Base-by-base conservation (phyloP, 1,284 basidiomycete genomes). In the Uromyces viciae-fabae region DNA sequence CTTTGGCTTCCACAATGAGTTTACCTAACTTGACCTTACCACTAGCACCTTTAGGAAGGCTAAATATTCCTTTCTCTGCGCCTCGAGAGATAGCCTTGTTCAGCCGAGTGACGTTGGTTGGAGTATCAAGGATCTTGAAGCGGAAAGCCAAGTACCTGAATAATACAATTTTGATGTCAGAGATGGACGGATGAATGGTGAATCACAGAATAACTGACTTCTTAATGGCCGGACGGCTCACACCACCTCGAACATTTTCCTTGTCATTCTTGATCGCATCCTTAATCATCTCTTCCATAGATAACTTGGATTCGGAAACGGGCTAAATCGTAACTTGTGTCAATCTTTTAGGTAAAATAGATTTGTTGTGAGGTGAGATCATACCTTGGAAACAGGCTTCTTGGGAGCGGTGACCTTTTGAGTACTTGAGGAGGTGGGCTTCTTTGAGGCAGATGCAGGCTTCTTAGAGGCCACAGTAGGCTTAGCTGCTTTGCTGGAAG, bases 21-120 rank as follows among this genome's bases (percentile, higher is more conserved):
- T 76, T 75, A 60, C 38, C 69, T 36, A 83, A 28, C 76, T 81
- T 83, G 77, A 84, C 80, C 72, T 84, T 84, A 49, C 84, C 84
- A 36, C 72, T 36, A 11, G 74, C 40, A 0, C 84, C 84, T 42
- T 83, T 83, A 14, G 84, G 84, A 11, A 83, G 78, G 9, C 73
- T 46, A 46, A 84, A 83, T 25, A 60, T 54, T 15, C 82, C 82
- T 31, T 82, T 82, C 25, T 83, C 82, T 42, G 60, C 60, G 3
- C 83, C 84, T 46, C 42, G 69, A 36, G 40, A 11, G 36, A 81
- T 73, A 14, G 78, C 78, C 22, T 73, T 73, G 68, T 79, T 79
- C 15, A 79, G 52, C 43, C 77, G 49, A 19, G 49, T 43, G 40
- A 79, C 56, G 68, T 79, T 79, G 66, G 54, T 22, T 46, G 77